Evolutionary conservation across 2,329 filamentous ascomycete species (phyloP).

Genomic region (Epichloe gansuensis): DNA sequence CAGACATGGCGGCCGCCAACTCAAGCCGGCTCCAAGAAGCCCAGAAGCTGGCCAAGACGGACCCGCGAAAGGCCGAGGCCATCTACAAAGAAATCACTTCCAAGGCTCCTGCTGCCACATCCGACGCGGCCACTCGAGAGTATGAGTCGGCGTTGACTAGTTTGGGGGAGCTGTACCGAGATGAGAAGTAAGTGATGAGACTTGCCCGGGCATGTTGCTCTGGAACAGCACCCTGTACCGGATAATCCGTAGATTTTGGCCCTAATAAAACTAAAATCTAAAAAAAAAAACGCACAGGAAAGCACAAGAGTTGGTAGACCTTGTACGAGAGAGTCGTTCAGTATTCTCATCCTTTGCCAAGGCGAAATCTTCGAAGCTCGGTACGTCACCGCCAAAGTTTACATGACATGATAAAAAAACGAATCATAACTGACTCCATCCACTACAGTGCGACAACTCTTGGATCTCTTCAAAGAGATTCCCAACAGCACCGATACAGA

Average conservation of each 20-base stretch:
- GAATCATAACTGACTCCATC: background rate
- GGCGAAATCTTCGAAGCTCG: conserved; percentile 95
- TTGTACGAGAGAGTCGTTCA: conserved; percentile 80
- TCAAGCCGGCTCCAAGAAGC: conserved; percentile 71
- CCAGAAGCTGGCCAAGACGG: conserved; percentile 66
- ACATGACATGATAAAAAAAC: background rate
- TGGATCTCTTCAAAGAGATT: conserved; percentile 89
- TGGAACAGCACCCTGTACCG: background rate
- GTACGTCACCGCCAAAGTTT: conserved; percentile 38
- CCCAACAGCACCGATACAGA: conserved; percentile 91
- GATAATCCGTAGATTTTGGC: background rate
- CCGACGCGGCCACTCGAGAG: conserved; percentile 75
- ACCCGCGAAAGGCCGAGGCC: conserved; percentile 72
- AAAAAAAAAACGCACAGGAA: conserved; percentile 37
- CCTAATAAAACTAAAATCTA: background rate
- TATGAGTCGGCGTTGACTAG: conserved; percentile 84
- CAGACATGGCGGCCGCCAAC: conserved; percentile 43
- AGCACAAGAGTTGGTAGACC: conserved; percentile 70
- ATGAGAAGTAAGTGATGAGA: conserved; percentile 54
- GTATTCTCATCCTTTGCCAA: conserved; percentile 94
- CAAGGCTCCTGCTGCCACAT: conserved; percentile 67
- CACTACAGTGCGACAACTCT: conserved; percentile 72
- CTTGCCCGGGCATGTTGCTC: background rate
- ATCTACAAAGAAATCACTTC: conserved; percentile 85
- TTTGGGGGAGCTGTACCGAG: conserved; percentile 83